Conservation (phyloP, 2,329 filamentous ascomycete species). For the Dendrostoma leiphaemia region DNA sequence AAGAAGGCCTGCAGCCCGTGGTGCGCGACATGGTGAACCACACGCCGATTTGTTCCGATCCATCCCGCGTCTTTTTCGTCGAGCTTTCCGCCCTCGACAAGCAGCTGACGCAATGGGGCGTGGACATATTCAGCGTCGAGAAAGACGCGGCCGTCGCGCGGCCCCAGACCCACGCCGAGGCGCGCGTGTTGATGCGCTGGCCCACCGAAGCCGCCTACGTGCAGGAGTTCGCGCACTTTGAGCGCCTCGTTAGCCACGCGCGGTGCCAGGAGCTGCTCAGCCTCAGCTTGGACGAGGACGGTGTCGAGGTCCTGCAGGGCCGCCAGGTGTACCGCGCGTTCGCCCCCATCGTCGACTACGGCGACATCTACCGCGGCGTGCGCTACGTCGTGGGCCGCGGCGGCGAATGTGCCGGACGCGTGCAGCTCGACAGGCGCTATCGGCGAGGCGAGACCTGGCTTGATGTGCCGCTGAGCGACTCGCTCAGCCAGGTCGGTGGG, state of each 20-base stretch:
- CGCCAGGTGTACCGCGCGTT: constrained; percentile 38
- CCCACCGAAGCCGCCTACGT: not conserved
- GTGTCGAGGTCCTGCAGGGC: constrained; percentile 32
- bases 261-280: constrained; percentile 28
- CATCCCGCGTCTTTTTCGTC: constrained; percentile 25
- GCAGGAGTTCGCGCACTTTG: constrained; percentile 26
- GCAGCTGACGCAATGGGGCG: not conserved
- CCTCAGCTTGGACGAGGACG: constrained; percentile 19
- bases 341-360: constrained; percentile 33
- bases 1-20: constrained; percentile 22
- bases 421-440: constrained; percentile 21
- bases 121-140: not conserved
- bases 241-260: constrained; percentile 32
- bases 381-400: constrained; percentile 27
- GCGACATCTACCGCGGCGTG: constrained; percentile 29
- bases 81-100: constrained; percentile 21
- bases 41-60: constrained; percentile 30
- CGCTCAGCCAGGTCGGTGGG: constrained; percentile 34
- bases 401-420: constrained; percentile 28
- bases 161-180: not conserved
- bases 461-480: constrained; percentile 27
- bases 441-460: constrained; percentile 22
- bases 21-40: constrained; percentile 30
- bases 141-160: not conserved
- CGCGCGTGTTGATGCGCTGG: not conserved